Evolutionary conservation across 768 basidiomycete species (phyloP), one percentile per base, ranked within the genome.

Genomic region (Kondoa malvinella): DNA sequence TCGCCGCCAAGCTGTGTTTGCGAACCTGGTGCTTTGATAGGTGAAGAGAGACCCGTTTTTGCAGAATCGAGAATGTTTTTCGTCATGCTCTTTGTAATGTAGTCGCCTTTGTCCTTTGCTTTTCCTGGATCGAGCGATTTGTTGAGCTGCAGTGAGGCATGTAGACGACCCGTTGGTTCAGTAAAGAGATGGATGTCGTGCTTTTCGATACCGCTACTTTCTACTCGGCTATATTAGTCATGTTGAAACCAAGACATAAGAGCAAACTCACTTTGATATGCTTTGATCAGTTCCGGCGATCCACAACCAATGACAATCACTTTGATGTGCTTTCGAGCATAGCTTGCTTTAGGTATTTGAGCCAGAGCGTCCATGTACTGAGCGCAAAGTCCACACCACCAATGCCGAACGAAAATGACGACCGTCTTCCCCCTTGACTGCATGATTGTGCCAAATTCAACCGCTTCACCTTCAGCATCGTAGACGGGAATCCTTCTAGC

Each of bases 351-450:
- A 8, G 40, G 40, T 8, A 50, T 50, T 21, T 63, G 3, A 21
- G 61, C 30, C 61, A 63, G 21, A 17, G 27, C 14, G 3, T 63
- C 61, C 61, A 63, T 33, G 12, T 63, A 63, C 27, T 17, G 14
- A 16, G 21, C 33, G n/a, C 61, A 63, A 15, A 63, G 15, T 3
- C 26, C 15, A 16, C 61, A 63, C 61, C 15, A 27, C 17, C n/a
- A 63, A 63, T 63, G 61, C 3, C 61, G 61, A 32, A 63, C 31
- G 30, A 63, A 63, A n/a, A 63, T 63, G 61, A 63, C 61, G 26
- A 63, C 32, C 15, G 61, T 63, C 31, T 63, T 27, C 29, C 61
- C 61, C 15, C 58, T 25, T 4, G 58, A 8, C 27, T 26, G 30
- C 15, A 63, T 16, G 15, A 59, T 59, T 4, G 4, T 31, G 25